Conservation (phyloP, 2,329 filamentous ascomycete species). For the Colletotrichum sp. region DNA sequence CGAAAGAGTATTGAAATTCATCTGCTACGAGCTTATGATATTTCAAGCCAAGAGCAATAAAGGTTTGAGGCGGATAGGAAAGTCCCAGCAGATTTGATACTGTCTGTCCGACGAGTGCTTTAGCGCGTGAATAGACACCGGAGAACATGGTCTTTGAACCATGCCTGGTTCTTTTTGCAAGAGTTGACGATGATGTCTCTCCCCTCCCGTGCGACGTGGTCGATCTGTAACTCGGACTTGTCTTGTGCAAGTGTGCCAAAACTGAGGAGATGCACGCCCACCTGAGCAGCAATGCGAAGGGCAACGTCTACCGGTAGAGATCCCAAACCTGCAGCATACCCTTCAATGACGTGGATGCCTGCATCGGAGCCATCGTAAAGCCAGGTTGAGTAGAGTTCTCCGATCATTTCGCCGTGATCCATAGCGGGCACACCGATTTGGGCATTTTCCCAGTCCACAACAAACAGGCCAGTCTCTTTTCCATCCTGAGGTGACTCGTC, state of each 20-base stretch:
- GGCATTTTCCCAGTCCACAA: not conserved
- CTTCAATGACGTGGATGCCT: not conserved
- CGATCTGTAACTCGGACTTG: not conserved
- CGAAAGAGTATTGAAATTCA: not conserved
- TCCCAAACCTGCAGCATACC: not conserved
- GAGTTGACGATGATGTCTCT: not conserved
- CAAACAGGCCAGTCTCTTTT: not conserved
- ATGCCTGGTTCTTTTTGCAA: not conserved
- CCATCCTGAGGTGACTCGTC: not conserved
- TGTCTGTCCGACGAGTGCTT: not conserved
- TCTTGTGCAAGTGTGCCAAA: not conserved
- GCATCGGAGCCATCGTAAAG: not conserved
- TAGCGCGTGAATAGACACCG: not conserved
- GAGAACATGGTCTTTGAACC: not conserved
- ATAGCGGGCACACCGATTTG: not conserved
- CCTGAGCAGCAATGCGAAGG: not conserved
- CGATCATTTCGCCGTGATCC: not conserved
- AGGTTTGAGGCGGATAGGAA: not conserved
- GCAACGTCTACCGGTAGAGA: not conserved
- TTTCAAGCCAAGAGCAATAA: not conserved
- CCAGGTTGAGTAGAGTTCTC: not conserved
- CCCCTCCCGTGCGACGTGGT: not conserved
- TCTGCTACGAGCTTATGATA: not conserved
- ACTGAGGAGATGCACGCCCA: not conserved
- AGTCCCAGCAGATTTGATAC: not conserved